Evolutionary conservation across 2,329 filamentous ascomycete species (phyloP).

Genomic region (Botrytis hyacinthi): DNA sequence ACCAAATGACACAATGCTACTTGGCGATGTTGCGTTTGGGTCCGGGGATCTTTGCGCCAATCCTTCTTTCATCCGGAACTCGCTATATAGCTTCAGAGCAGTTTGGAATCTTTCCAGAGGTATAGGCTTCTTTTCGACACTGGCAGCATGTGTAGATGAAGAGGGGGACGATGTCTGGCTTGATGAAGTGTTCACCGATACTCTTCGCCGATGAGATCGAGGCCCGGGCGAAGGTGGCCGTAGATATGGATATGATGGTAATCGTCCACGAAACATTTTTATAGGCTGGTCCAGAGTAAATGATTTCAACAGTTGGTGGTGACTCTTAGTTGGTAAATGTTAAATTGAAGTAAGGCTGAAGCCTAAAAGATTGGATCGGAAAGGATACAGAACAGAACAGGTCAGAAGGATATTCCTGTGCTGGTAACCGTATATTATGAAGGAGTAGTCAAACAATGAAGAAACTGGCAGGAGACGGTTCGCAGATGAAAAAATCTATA

Average conservation of each 20-base stretch:
- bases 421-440: not conserved
- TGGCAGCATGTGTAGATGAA: not conserved
- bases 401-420: not conserved
- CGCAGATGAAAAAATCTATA: not conserved
- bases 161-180: slow-evolving; percentile 19
- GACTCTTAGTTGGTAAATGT: not conserved
- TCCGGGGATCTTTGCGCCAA: slow-evolving; percentile 26
- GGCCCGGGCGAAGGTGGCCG: slow-evolving; percentile 1
- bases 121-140: slow-evolving; percentile 26
- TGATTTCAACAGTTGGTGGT: not conserved
- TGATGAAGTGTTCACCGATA: slow-evolving; percentile 19
- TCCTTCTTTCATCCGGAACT: slow-evolving; percentile 28
- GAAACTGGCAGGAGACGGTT: not conserved
- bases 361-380: not conserved
- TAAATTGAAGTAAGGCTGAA: not conserved
- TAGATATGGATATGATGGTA: not conserved
- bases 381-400: not conserved
- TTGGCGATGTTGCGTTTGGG: slow-evolving; percentile 20
- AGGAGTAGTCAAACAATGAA: not conserved
- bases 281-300: not conserved
- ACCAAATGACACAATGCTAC: slow-evolving; percentile 23
- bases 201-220: not conserved
- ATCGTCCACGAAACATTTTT: not conserved
- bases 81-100: slow-evolving; percentile 30
- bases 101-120: slow-evolving; percentile 28